A percentile compares a stretch with the other conserved stretches of the same genome.
These are phyloP conservation scores for Neopestalotiopsis clavispora DNA, from an alignment of 2,329 filamentous ascomycete genomes.

Conservation along the genomic window DNA sequence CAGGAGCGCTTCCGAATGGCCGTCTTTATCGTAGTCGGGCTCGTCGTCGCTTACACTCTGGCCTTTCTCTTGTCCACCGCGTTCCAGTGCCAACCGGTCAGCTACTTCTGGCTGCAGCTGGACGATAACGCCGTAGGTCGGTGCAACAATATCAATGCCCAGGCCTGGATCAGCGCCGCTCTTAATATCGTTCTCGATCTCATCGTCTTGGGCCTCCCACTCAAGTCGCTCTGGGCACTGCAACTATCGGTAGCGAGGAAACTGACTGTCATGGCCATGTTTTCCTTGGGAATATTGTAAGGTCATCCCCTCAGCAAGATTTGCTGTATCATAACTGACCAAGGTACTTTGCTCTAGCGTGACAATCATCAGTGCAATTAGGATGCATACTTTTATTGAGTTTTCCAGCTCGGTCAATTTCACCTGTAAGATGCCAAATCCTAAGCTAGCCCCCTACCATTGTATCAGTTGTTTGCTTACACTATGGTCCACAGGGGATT, in stretches of 20 bases:
- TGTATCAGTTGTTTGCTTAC: not conserved
- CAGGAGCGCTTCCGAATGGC: slow-evolving; percentile 28
- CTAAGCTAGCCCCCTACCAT: not conserved
- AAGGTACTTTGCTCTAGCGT: slow-evolving; percentile 34
- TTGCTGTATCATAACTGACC: not conserved
- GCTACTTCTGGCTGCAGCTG: slow-evolving; percentile 10
- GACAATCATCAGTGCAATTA: slow-evolving; percentile 47
- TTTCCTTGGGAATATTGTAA: slow-evolving; percentile 42
- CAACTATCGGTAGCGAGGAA: slow-evolving; percentile 38
- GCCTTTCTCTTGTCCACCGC: slow-evolving; percentile 26
- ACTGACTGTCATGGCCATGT: slow-evolving; percentile 39
- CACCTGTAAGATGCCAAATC: slow-evolving; percentile 29
- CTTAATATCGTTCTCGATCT: slow-evolving; percentile 34
- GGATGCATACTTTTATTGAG: slow-evolving; percentile 45
- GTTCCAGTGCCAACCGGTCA: slow-evolving; percentile 40
- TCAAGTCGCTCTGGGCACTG: slow-evolving; percentile 33
- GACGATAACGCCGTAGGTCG: slow-evolving; percentile 21
- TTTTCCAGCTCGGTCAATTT: slow-evolving; percentile 46
- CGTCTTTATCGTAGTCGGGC: slow-evolving; percentile 30
- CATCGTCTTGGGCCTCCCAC: slow-evolving; percentile 31
- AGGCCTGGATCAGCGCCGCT: slow-evolving; percentile 33
- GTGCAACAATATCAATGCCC: slow-evolving; percentile 37
- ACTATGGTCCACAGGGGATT: slow-evolving; percentile 28
- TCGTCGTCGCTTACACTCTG: slow-evolving; percentile 30
- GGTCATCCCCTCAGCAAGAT: slow-evolving; percentile 16